These are phyloP conservation scores for Alternaria atra DNA, from an alignment of 2,329 filamentous ascomycete genomes.

Conservation along the genomic window DNA sequence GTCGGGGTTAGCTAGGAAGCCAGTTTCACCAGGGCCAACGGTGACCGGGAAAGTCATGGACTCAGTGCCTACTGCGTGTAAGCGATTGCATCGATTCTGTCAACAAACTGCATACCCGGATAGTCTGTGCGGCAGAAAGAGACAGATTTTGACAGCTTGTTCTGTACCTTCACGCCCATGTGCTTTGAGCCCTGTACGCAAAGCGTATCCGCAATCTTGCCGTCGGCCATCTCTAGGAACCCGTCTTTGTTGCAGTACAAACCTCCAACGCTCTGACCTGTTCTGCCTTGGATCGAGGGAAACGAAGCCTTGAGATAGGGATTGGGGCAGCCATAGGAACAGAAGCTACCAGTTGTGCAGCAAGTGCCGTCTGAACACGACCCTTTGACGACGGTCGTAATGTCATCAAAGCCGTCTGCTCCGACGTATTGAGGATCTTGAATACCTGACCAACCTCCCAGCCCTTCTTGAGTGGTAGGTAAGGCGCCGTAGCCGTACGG, in stretches of 20 bases:
- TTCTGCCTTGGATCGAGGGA: constrained; percentile 78
- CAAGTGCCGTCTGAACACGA: constrained; percentile 63
- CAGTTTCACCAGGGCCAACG: constrained; percentile 66
- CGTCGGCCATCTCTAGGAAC: constrained; percentile 73
- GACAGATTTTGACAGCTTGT: constrained; percentile 72
- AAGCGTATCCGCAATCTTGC: constrained; percentile 68
- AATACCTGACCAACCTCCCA: constrained; percentile 82
- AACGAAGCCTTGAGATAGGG: constrained; percentile 95
- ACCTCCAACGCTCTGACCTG: constrained; percentile 87
- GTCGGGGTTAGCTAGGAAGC: constrained; percentile 78
- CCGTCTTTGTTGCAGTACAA: constrained; percentile 82
- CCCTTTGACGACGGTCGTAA: constrained; percentile 72
- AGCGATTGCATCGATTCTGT: neutral
- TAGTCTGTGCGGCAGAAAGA: constrained; percentile 95
- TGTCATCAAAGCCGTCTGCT: constrained; percentile 58
- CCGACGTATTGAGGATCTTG: constrained; percentile 62
- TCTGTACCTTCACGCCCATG: constrained; percentile 72
- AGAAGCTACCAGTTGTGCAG: constrained; percentile 73
- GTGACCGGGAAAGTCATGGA: constrained; percentile 82
- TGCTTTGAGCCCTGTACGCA: constrained; percentile 77
- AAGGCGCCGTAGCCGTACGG: constrained; percentile 84
- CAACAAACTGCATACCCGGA: constrained; percentile 68
- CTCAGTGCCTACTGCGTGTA: constrained; percentile 68
- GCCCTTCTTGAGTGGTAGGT: constrained; percentile 70
- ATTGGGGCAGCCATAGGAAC: constrained; percentile 91